Conservation (phyloP, 1,139 yeast species). For the Kazachstania sp. region DNA sequence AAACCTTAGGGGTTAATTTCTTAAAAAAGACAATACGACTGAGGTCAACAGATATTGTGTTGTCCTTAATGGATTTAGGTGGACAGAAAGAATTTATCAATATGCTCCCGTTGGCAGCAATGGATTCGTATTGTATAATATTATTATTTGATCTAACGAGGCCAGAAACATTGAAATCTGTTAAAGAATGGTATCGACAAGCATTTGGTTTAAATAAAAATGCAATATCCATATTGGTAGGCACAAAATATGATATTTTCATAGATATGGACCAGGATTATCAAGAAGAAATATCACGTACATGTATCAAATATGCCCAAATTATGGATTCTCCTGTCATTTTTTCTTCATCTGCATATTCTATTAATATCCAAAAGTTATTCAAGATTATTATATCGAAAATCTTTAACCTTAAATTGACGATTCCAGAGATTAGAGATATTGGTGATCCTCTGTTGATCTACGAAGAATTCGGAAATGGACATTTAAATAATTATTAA, state of each 20-base stretch:
- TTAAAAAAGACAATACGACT: constrained; percentile 86
- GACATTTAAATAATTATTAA: background rate
- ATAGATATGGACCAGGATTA: constrained; percentile 72
- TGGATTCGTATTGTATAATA: constrained; percentile 86
- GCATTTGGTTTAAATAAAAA: constrained; percentile 86
- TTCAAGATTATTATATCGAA: constrained; percentile 86
- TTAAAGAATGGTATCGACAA: constrained; percentile 92
- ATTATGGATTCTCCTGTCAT: constrained; percentile 89
- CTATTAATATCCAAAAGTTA: constrained; percentile 91
- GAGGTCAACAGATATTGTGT: constrained; percentile 80
- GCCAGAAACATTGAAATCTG: constrained; percentile 72
- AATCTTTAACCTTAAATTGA: constrained; percentile 78
- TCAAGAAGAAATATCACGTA: constrained; percentile 77
- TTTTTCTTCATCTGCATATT: constrained; percentile 89
- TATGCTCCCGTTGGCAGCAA: constrained; percentile 88
- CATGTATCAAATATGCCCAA: constrained; percentile 76
- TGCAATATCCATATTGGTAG: constrained; percentile 85
- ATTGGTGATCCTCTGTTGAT: constrained; percentile 89
- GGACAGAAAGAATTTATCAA: constrained; percentile 93
- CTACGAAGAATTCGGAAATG: constrained; percentile 38
- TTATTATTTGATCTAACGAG: constrained; percentile 91
- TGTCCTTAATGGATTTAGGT: constrained; percentile 93
- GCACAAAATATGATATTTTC: constrained; percentile 88
- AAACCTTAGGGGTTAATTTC: constrained; percentile 89
- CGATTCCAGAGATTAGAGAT: constrained; percentile 72